Evolutionary conservation across 2,329 filamentous ascomycete species (phyloP).

Genomic region (Fusarium devonianum): DNA sequence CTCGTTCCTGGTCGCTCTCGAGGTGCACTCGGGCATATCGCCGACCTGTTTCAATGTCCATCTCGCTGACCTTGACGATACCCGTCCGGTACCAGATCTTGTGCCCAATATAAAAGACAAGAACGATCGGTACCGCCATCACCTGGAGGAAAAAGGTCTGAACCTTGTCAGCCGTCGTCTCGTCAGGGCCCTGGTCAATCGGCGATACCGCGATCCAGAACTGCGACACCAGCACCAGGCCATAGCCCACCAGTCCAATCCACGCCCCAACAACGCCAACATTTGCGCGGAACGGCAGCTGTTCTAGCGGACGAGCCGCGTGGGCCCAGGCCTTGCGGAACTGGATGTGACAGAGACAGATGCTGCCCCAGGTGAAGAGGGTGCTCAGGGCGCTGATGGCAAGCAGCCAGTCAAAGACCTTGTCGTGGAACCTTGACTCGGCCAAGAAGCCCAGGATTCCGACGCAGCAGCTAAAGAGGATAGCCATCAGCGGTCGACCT

Average conservation of each 20-base stretch:
- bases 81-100: conserved; percentile 69
- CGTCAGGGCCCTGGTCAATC: conserved; percentile 57
- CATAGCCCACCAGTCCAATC: conserved; percentile 77
- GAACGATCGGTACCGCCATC: conserved; percentile 73
- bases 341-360: conserved; percentile 88
- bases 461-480: conserved; percentile 69
- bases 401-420: conserved; percentile 80
- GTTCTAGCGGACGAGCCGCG: conserved; percentile 71
- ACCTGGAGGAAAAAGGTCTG: conserved; percentile 76
- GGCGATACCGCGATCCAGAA: conserved; percentile 88
- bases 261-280: conserved; percentile 81
- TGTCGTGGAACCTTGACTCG: conserved; percentile 63
- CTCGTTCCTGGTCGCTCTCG: conserved; percentile 78
- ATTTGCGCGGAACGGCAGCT: conserved; percentile 82
- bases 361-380: conserved; percentile 81
- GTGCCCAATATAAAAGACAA: conserved; percentile 74
- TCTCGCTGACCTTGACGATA: conserved; percentile 68
- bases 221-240: conserved; percentile 78
- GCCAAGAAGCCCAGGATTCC: conserved; percentile 81
- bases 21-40: conserved; percentile 82
- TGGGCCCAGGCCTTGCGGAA: conserved; percentile 80
- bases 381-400: conserved; percentile 75
- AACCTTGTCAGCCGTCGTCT: conserved; percentile 54
- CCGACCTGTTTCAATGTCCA: conserved; percentile 86
- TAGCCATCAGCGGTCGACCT: conserved; percentile 79